Evolutionary conservation across 352 stramenopile genomes (phyloP).

Genomic region (Pythium graminicola): DNA sequence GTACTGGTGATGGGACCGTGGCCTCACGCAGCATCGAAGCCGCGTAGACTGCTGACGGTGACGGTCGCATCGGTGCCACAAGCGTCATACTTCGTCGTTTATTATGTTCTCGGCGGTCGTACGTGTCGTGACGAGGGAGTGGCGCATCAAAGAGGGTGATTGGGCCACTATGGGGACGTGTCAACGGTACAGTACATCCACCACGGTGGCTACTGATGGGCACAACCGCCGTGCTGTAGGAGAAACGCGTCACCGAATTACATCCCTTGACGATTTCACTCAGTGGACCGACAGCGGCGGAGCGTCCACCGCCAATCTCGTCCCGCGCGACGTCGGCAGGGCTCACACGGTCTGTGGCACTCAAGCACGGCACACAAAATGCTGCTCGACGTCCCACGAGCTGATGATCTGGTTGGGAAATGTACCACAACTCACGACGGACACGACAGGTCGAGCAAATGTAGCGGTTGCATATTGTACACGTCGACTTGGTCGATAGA

Average conservation of each 20-base stretch:
- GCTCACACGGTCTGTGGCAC: slow-evolving; percentile 6
- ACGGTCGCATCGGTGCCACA: not conserved
- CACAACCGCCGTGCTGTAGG: not conserved
- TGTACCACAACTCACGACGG: slow-evolving; percentile 12
- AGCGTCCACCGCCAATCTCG: slow-evolving; percentile 14
- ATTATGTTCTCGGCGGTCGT: not conserved
- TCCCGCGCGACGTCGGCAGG: slow-evolving; percentile 16
- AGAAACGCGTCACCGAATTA: slow-evolving; percentile 18
- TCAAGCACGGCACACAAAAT: slow-evolving; percentile 22
- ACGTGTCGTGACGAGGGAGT: not conserved
- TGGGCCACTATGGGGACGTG: not conserved
- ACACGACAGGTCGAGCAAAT: slow-evolving; percentile 22
- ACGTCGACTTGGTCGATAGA: slow-evolving; percentile 7
- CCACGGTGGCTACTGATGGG: not conserved
- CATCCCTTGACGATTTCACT: slow-evolving; percentile 14
- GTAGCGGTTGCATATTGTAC: slow-evolving; percentile 14
- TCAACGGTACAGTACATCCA: not conserved
- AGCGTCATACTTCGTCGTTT: slow-evolving; percentile 22
- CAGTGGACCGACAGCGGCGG: slow-evolving; percentile 1
- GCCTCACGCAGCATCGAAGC: slow-evolving; percentile 6
- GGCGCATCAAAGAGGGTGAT: not conserved
- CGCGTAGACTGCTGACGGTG: slow-evolving; percentile 2
- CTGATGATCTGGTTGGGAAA: slow-evolving; percentile 2
- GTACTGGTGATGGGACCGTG: not conserved
- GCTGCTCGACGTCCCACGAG: slow-evolving; percentile 12